phyloP scores from a whole-genome alignment of 371 early-diverging fungal genomes.

The Smittium culicis region DNA sequence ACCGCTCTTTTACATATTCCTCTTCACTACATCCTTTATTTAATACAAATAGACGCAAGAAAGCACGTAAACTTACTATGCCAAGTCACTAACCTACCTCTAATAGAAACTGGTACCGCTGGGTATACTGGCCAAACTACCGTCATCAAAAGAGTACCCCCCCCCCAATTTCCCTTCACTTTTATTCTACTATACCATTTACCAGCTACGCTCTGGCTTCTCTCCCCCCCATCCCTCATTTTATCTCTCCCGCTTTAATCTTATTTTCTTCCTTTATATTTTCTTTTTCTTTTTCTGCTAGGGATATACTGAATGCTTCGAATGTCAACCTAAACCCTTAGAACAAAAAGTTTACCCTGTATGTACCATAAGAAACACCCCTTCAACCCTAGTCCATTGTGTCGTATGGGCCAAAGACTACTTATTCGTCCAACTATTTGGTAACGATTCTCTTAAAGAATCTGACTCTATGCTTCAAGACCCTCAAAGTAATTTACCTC shows the following conservation, averaged over 20 bases:
- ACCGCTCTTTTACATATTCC: not conserved
- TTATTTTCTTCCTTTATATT: not conserved
- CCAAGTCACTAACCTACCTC: slow-evolving; percentile 66
- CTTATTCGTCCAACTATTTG: slow-evolving; percentile 72
- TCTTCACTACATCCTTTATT: not conserved
- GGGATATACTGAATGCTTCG: slow-evolving; percentile 83
- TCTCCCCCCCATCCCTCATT: not conserved
- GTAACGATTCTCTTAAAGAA: slow-evolving; percentile 55
- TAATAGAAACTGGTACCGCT: slow-evolving; percentile 95
- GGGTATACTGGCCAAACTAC: slow-evolving; percentile 95
- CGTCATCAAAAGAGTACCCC: slow-evolving; percentile 53
- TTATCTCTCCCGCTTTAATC: not conserved
- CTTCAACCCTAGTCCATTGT: slow-evolving; percentile 93
- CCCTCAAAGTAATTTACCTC: slow-evolving; percentile 34
- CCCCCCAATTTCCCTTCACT: too few relatives aligned
- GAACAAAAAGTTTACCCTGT: slow-evolving; percentile 83
- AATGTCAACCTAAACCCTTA: slow-evolving; percentile 79
- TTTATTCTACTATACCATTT: too few relatives aligned
- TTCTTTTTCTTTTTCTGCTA: slow-evolving; percentile 14
- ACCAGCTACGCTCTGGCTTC: not conserved
- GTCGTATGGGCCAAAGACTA: slow-evolving; percentile 98
- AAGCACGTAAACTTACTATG: slow-evolving; percentile 95
- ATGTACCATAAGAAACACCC: slow-evolving; percentile 97
- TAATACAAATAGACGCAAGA: slow-evolving; percentile 54
- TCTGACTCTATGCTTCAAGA: slow-evolving; percentile 33